Conservation (phyloP, 805 yeast species). For the Candida khao-thaluensis region DNA sequence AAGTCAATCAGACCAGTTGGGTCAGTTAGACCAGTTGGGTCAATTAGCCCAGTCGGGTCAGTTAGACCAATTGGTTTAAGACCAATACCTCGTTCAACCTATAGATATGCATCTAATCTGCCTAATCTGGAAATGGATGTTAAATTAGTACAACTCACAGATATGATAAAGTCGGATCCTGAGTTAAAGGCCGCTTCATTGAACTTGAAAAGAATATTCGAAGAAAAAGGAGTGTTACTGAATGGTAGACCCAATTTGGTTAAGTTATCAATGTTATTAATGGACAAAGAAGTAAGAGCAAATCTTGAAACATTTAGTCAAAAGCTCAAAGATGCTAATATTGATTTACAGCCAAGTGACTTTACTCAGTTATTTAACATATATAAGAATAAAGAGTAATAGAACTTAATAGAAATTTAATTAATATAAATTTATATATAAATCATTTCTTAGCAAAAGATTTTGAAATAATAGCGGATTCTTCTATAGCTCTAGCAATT, state of each 20-base stretch:
- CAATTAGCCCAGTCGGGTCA: too few species aligned
- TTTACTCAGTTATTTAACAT: constrained; percentile 14
- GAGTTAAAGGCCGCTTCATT: constrained; percentile 28
- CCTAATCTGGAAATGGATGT: constrained; percentile 7
- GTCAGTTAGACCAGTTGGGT: too few species aligned
- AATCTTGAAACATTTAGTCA: constrained; percentile 27
- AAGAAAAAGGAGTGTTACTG: constrained; percentile 28
- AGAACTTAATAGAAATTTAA: too few species aligned
- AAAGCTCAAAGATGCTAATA: constrained; percentile 31
- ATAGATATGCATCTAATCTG: constrained; percentile 2
- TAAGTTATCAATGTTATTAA: constrained; percentile 35
- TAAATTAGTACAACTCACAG: constrained; percentile 9
- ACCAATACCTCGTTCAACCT: background rate
- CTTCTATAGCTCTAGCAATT: constrained; percentile 84
- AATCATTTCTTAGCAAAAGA: constrained; percentile 39
- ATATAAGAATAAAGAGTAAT: constrained; percentile 1
- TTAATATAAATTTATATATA: background rate
- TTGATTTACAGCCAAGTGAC: constrained; percentile 33
- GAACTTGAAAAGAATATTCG: constrained; percentile 31
- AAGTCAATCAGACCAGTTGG: too few species aligned
- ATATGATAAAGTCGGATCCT: constrained; percentile 21
- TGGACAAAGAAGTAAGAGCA: constrained; percentile 36
- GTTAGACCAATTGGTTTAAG: too few species aligned
- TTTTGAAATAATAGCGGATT: constrained; percentile 81
- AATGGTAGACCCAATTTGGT: constrained; percentile 33